These are phyloP conservation scores for Singerocomus rubriflavus DNA, from an alignment of 1,284 basidiomycete species.

Conservation along the genomic window DNA sequence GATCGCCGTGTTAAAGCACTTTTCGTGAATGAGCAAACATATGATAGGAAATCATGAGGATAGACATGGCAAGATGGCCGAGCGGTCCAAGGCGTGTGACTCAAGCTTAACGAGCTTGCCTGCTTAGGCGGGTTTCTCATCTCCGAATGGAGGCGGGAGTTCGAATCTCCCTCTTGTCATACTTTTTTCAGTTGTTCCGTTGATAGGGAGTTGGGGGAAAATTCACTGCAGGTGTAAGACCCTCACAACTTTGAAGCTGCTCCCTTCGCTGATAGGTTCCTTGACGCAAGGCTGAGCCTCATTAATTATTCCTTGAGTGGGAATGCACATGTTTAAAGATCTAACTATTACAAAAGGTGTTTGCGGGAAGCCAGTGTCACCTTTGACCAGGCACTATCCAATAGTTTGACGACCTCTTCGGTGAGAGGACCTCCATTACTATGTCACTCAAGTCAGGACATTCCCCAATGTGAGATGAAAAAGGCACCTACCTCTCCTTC, in stretches of 20 bases:
- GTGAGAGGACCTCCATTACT: conserved; percentile 49
- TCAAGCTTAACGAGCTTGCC: conserved; percentile 28
- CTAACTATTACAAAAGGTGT: conserved; percentile 1
- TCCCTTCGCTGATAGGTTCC: no score
- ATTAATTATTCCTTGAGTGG: no score
- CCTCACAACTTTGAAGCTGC: not conserved
- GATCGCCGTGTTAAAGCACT: no score
- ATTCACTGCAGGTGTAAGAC: no score
- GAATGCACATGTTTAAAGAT: not conserved
- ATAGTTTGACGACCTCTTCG: conserved; percentile 41
- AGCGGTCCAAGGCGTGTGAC: conserved; percentile 34
- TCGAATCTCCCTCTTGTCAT: conserved; percentile 34
- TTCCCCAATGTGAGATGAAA: not conserved
- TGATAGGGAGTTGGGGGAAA: no score
- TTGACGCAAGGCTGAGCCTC: not conserved
- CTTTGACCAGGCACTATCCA: conserved; percentile 38
- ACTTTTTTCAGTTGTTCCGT: conserved; percentile 2
- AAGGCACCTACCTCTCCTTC: conserved; percentile 7
- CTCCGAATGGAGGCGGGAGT: conserved; percentile 34
- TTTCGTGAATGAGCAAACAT: not conserved
- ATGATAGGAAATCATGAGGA: not conserved
- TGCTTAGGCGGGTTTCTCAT: conserved; percentile 28
- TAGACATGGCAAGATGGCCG: conserved; percentile 28
- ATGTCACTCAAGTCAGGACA: not conserved
- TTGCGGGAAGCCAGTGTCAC: conserved; percentile 9